Conservation (phyloP, 2,329 filamentous ascomycete genomes). For the Grosmannia huntii region DNA sequence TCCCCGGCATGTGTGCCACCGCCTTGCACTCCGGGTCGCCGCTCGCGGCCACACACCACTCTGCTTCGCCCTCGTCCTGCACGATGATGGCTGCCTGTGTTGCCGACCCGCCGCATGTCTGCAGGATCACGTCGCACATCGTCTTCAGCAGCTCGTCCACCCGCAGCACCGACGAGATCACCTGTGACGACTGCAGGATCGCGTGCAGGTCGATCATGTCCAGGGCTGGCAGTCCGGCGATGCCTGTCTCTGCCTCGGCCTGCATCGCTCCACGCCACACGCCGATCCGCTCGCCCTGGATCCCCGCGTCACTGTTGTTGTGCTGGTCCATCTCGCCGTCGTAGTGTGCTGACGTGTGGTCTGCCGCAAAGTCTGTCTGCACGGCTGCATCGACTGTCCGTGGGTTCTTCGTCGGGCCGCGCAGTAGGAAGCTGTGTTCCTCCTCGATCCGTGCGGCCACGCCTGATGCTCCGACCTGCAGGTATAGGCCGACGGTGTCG, state of each 20-base stretch:
- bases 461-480: conserved; percentile 55
- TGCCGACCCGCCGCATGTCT: conserved; percentile 59
- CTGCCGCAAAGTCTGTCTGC: conserved; percentile 55
- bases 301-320: conserved; percentile 22
- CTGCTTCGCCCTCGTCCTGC: conserved; percentile 48
- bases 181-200: conserved; percentile 65
- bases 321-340: conserved; percentile 33
- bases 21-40: conserved; percentile 59
- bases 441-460: conserved; percentile 55
- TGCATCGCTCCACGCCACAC: conserved; percentile 51
- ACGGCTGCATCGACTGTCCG: conserved; percentile 49
- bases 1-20: conserved; percentile 50
- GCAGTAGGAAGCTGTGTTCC: conserved; percentile 54
- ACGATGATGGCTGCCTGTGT: conserved; percentile 63
- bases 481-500: conserved; percentile 55
- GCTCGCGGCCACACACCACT: conserved; percentile 62
- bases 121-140: conserved; percentile 70
- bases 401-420: conserved; percentile 45
- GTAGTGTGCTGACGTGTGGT: conserved; percentile 39
- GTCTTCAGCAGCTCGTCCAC: conserved; percentile 66
- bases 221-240: conserved; percentile 55
- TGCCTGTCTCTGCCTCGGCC: conserved; percentile 31
- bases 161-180: conserved; percentile 66
- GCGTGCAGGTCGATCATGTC: conserved; percentile 75
- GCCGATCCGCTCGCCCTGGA: conserved; percentile 45